Evolutionary conservation across 2,329 filamentous ascomycete genomes (phyloP).

Genomic region (Trematosphaeria pertusa): DNA sequence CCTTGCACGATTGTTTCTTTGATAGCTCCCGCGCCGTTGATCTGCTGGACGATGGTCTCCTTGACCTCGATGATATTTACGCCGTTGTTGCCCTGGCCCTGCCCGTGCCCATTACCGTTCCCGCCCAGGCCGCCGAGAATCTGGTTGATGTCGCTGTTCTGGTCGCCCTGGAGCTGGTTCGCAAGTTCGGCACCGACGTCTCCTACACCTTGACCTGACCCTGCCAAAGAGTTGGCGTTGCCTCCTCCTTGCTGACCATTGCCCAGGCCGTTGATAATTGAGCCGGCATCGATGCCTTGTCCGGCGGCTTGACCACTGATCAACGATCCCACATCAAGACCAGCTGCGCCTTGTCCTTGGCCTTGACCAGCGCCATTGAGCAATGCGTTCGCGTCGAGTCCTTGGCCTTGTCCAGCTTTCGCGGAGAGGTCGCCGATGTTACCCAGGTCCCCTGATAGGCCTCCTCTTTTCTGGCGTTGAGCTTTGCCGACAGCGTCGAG

Average conservation of each 20-base stretch:
- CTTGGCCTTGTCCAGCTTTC: slow-evolving; percentile 21
- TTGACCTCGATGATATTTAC: slow-evolving; percentile 20
- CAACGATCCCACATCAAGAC: slow-evolving; percentile 2
- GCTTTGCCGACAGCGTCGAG: slow-evolving; percentile 22
- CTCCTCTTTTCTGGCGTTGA: slow-evolving; percentile 18
- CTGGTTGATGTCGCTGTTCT: slow-evolving; percentile 14
- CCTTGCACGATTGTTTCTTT: too few relatives aligned
- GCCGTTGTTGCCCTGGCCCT: slow-evolving; percentile 15
- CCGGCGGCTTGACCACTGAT: background rate
- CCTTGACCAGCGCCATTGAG: slow-evolving; percentile 21
- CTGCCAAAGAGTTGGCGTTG: slow-evolving; percentile 1
- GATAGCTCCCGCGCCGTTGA: too few relatives aligned
- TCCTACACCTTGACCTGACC: slow-evolving; percentile 5
- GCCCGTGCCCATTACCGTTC: slow-evolving; percentile 15
- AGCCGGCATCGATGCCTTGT: slow-evolving; percentile 6
- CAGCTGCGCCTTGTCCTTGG: background rate
- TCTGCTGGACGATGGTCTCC: slow-evolving; percentile 19
- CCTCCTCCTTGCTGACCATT: background rate
- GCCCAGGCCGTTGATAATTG: slow-evolving; percentile 1
- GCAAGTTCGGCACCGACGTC: slow-evolving; percentile 22
- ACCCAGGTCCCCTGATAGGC: slow-evolving; percentile 15
- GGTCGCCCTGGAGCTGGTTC: slow-evolving; percentile 28
- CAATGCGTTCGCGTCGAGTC: slow-evolving; percentile 28
- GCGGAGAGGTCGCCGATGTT: slow-evolving; percentile 18
- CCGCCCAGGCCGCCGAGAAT: slow-evolving; percentile 20